Evolutionary conservation across 1,284 basidiomycete species (phyloP).

Genomic region (Apiotrichum montevideense): DNA sequence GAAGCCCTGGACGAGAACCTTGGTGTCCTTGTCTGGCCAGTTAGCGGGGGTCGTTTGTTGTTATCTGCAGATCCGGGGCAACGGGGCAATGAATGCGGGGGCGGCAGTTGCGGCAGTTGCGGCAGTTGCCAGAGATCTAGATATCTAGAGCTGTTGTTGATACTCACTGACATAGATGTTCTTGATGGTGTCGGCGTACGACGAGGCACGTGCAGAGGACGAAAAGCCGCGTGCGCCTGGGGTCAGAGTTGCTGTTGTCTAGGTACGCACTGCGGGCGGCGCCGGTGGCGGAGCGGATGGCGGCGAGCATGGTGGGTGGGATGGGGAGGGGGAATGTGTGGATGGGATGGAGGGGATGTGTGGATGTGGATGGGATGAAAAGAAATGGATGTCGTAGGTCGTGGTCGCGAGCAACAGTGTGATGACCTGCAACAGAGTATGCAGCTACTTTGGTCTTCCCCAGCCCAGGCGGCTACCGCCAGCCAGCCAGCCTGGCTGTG

Average conservation of each 20-base stretch:
- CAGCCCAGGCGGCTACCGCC: too few relatives aligned
- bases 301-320: slow-evolving; percentile 15
- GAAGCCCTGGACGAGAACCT: slow-evolving; percentile 86
- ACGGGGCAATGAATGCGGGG: too few relatives aligned
- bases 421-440: too few relatives aligned
- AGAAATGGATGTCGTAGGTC: too few relatives aligned
- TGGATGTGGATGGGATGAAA: too few relatives aligned
- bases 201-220: slow-evolving; percentile 59
- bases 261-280: slow-evolving; percentile 23
- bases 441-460: too few relatives aligned
- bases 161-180: slow-evolving; percentile 71
- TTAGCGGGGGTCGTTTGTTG: slow-evolving; percentile 18
- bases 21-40: slow-evolving; percentile 72
- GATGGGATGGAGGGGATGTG: slow-evolving; percentile 1
- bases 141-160: background rate
- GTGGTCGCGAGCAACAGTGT: too few relatives aligned
- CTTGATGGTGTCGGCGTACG: slow-evolving; percentile 82
- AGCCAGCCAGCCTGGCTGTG: too few relatives aligned
- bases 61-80: background rate
- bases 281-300: slow-evolving; percentile 25
- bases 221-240: slow-evolving; percentile 56
- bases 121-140: too few relatives aligned
- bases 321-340: background rate
- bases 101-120: too few relatives aligned
- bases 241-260: background rate